A percentile compares a stretch with the other conserved stretches of the same genome.
Evolutionary conservation across 2,329 filamentous ascomycete species (phyloP).

Genomic region (Alternaria arborescens): DNA sequence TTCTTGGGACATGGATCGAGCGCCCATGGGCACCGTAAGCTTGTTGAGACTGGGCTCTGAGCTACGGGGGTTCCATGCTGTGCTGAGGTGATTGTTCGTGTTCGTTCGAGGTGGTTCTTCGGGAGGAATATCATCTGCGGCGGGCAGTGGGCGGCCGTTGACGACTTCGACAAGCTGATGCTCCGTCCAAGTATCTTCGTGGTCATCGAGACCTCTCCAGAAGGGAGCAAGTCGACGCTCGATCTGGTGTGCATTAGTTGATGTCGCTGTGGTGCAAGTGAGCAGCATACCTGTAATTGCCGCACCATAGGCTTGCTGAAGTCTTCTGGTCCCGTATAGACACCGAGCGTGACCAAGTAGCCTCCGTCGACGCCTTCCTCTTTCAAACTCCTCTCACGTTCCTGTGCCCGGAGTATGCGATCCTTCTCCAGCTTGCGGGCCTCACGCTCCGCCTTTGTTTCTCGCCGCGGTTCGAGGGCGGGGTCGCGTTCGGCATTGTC

Average conservation of each 20-base stretch:
- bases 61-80: constrained; percentile 55
- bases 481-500: constrained; percentile 60
- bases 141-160: constrained; percentile 81
- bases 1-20: constrained; percentile 78
- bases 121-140: constrained; percentile 81
- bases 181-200: constrained; percentile 88
- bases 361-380: constrained; percentile 96
- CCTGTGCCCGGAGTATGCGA: constrained; percentile 75
- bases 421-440: constrained; percentile 86
- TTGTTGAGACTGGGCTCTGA: constrained; percentile 72
- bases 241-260: constrained; percentile 67
- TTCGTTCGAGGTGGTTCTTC: constrained; percentile 65
- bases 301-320: constrained; percentile 89
- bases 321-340: constrained; percentile 91
- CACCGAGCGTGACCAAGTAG: constrained; percentile 90
- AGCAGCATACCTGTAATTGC: constrained; percentile 79
- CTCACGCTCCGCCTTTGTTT: constrained; percentile 92
- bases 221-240: constrained; percentile 93
- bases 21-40: constrained; percentile 80
- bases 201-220: constrained; percentile 92
- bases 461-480: constrained; percentile 70
- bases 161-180: constrained; percentile 93
- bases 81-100: constrained; percentile 43
- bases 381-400: constrained; percentile 87
- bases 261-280: constrained; percentile 9